These are phyloP conservation scores for Arabidopsis arenosa DNA, from an alignment of 345 rosid species.

Conservation along the genomic window DNA sequence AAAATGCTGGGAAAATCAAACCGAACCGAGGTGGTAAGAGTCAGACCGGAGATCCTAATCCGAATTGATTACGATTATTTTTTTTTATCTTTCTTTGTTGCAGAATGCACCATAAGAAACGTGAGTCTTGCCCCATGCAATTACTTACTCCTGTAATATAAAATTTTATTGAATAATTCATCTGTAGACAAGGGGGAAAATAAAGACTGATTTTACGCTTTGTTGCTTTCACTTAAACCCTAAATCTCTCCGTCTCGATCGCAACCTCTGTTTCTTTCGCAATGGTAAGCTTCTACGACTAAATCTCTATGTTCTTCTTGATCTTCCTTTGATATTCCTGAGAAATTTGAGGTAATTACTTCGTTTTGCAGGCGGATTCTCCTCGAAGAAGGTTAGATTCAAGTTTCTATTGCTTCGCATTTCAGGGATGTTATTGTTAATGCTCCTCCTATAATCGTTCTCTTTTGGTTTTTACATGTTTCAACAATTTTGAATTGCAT, in stretches of 20 bases:
- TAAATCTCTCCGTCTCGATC: constrained; percentile 35
- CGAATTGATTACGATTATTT: neutral
- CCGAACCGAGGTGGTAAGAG: constrained; percentile 2
- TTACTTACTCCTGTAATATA: constrained; percentile 1
- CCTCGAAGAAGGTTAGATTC: constrained; percentile 66
- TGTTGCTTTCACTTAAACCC: constrained; percentile 38
- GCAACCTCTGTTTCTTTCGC: constrained; percentile 15
- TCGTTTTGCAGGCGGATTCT: constrained; percentile 67
- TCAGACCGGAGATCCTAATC: neutral
- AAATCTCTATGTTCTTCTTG: neutral
- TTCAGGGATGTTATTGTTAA: neutral
- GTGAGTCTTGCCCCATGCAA: constrained; percentile 32
- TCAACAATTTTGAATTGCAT: constrained; percentile 15
- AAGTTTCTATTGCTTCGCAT: neutral
- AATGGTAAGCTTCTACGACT: constrained; percentile 38
- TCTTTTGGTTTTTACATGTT: neutral
- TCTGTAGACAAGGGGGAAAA: constrained; percentile 31
- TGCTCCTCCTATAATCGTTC: neutral
- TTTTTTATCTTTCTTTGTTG: no score
- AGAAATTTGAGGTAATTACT: constrained; percentile 1
- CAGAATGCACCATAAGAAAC: constrained; percentile 18
- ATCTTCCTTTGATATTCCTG: neutral
- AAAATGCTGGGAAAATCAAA: neutral
- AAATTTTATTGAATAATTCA: neutral
- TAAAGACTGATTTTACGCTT: constrained; percentile 1